Evolutionary conservation across 805 yeast genomes (phyloP), one percentile per base, ranked within the genome.

Genomic region (Jamesozyma rosinii): DNA sequence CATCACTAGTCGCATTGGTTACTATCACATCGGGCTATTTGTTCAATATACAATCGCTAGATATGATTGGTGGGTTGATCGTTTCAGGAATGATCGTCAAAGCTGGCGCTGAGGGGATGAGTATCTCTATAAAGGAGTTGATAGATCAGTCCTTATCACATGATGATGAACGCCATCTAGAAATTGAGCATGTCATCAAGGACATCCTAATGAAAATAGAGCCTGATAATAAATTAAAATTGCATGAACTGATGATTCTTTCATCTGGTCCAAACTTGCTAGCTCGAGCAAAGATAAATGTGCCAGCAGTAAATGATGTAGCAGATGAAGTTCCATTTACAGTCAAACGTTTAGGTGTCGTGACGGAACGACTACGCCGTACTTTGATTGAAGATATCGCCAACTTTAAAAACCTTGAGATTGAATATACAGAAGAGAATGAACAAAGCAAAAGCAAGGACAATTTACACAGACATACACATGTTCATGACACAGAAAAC

Each of bases 21-120:
- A 86, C 97, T 1, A 90, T 90, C 38, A 74, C 92, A 0, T 78
- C 87, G 1, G 95, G 95, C 18, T 81, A 82, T 50, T 67, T 85
- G 45, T 74, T 86, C 49, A 75, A 81, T 47, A 74, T 85, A 36
- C 78, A 78, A 37, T 86, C 95, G 81, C 65, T 90, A 44, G 97
- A 90, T 59, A 83, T 95, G 4, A 72, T 86, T 39, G 97, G 97
- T 46, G 97, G 96, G 0, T 60, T 88, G 26, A 57, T 85, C 5
- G 97, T 90, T 6, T 85, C 96, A 0, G 69, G 72, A 1, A 67
- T 90, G 55, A 80, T 90, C 44, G 75, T 88, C 49, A 77, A 74
- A 50, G 95, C 95, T 9, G 97, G 97, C 24, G 71, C 76, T 61
- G 73, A 74, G 1, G 87, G 95, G 20, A 76, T 82, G 49, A 69